These are phyloP conservation scores for Apiospora aurea DNA, from an alignment of 2,329 filamentous ascomycete species.

Conservation along the genomic window DNA sequence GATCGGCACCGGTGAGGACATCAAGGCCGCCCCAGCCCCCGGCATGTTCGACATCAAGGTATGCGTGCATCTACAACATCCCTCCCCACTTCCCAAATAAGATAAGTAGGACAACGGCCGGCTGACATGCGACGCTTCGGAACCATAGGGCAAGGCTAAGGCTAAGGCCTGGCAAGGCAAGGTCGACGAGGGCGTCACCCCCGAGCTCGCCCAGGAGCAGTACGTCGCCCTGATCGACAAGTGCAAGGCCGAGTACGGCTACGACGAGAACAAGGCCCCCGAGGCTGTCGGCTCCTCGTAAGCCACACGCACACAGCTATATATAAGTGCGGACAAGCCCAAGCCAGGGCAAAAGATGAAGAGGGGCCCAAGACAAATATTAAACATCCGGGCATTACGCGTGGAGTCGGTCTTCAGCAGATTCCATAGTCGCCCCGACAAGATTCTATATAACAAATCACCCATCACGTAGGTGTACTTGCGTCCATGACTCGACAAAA, in stretches of 20 bases:
- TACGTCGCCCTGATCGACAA: constrained; percentile 78
- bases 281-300: constrained; percentile 55
- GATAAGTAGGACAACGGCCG: constrained; percentile 22
- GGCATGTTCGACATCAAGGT: constrained; percentile 77
- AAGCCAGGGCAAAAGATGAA: not conserved
- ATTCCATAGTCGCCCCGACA: not conserved
- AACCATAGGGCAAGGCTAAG: constrained; percentile 78
- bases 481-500: not conserved
- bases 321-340: not conserved
- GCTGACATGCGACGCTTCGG: not conserved
- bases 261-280: constrained; percentile 68
- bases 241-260: constrained; percentile 75
- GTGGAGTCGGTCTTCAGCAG: not conserved
- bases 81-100: not conserved
- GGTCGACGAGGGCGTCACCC: constrained; percentile 67
- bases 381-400: not conserved
- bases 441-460: constrained; percentile 2
- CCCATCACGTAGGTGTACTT: not conserved
- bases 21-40: constrained; percentile 61
- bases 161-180: constrained; percentile 77
- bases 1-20: constrained; percentile 63
- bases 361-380: not conserved
- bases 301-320: not conserved
- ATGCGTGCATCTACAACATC: constrained; percentile 35
- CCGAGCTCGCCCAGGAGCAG: constrained; percentile 74